phyloP scores from a whole-genome alignment of 2,329 filamentous ascomycete species.

The Scytalidium sp. region DNA sequence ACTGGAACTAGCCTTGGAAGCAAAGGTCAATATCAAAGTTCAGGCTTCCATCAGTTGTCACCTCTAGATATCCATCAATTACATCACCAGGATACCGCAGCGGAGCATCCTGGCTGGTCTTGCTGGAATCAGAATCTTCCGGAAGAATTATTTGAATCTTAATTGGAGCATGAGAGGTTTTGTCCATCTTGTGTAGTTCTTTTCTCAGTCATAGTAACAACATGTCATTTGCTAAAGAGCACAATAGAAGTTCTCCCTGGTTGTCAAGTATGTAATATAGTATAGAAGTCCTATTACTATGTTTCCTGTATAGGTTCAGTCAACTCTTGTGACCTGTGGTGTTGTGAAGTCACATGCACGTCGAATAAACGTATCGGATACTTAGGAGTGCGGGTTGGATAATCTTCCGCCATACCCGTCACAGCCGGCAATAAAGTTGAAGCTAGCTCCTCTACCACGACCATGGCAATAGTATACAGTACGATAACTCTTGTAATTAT shows the following conservation, averaged over 20 bases:
- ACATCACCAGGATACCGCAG: constrained; percentile 3
- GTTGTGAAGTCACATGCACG: not conserved
- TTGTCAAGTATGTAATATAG: too few relatives aligned
- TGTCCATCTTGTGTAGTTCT: not conserved
- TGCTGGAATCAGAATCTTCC: not conserved
- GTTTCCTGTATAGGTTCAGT: too few relatives aligned
- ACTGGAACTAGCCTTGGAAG: constrained; percentile 3
- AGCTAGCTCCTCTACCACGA: too few relatives aligned
- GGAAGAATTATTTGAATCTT: constrained; percentile 3
- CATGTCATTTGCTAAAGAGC: too few relatives aligned
- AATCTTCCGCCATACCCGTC: too few relatives aligned
- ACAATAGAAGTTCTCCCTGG: too few relatives aligned
- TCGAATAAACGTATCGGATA: too few relatives aligned
- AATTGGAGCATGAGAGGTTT: not conserved
- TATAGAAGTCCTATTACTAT: too few relatives aligned
- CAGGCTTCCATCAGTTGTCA: constrained; percentile 1
- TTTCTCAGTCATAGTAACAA: not conserved
- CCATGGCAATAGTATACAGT: too few relatives aligned
- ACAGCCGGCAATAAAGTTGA: too few relatives aligned
- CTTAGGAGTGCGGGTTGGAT: too few relatives aligned
- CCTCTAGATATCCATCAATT: constrained; percentile 4
- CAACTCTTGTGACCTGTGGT: not conserved
- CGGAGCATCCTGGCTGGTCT: not conserved
- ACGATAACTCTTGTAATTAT: too few relatives aligned
- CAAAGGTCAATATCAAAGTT: constrained; percentile 2